Evolutionary conservation across 352 stramenopile species (phyloP).

Genomic region (Globisporangium barbulae): DNA sequence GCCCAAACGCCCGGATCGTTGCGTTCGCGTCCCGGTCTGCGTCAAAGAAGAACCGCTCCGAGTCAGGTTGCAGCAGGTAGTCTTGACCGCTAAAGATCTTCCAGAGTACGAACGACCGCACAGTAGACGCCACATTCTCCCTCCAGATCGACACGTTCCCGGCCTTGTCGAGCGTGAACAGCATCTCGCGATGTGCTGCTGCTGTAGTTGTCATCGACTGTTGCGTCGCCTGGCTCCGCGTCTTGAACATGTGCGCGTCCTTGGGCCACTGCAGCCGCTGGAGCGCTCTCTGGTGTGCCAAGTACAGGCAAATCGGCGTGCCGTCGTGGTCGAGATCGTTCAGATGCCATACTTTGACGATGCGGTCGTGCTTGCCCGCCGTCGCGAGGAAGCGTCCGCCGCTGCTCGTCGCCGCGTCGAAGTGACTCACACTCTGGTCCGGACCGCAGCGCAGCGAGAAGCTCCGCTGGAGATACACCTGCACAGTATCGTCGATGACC

Average conservation of each 20-base stretch:
- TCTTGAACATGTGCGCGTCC: conserved; percentile 48
- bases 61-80: conserved; percentile 20
- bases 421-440: conserved; percentile 34
- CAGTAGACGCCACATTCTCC: conserved; percentile 38
- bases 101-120: conserved; percentile 67
- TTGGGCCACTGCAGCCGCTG: conserved; percentile 53
- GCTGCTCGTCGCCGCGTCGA: conserved; percentile 51
- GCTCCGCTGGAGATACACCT: conserved; percentile 75
- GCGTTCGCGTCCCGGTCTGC: neutral
- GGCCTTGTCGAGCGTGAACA: conserved; percentile 66
- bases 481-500: conserved; percentile 71
- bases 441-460: conserved; percentile 32
- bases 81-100: conserved; percentile 50
- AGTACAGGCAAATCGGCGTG: conserved; percentile 50
- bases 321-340: conserved; percentile 49
- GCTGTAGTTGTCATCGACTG: conserved; percentile 9
- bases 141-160: conserved; percentile 77
- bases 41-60: conserved; percentile 20
- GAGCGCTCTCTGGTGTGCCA: conserved; percentile 61
- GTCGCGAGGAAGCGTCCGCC: conserved; percentile 59
- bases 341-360: conserved; percentile 72
- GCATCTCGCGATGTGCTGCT: conserved; percentile 38
- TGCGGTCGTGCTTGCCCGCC: conserved; percentile 48
- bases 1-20: conserved; percentile 28
- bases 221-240: conserved; percentile 13